Conservation (phyloP, 1,139 yeast genomes). For the Nakaseomyces nivariensis region DNA sequence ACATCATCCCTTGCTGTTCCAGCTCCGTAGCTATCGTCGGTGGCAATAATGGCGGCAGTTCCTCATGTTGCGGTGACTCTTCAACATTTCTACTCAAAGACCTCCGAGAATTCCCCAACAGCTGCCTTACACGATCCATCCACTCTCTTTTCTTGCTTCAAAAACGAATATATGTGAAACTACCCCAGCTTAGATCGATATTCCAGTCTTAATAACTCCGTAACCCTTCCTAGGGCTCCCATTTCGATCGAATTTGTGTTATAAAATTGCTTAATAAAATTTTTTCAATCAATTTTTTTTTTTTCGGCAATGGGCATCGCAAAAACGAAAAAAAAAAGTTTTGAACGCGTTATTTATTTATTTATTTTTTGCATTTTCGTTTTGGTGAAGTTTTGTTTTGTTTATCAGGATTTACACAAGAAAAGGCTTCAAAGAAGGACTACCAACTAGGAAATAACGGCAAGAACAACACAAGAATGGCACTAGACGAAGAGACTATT, state of each 20-base stretch:
- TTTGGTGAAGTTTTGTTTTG: no score
- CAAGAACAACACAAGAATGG: neutral
- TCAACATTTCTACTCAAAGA: neutral
- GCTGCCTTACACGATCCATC: slow-evolving; percentile 1
- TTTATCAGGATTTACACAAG: neutral
- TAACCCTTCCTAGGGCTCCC: no score
- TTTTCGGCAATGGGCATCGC: neutral
- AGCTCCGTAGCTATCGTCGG: neutral
- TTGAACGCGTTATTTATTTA: neutral
- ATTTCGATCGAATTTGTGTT: no score
- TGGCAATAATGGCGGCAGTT: neutral
- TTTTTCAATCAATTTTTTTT: neutral
- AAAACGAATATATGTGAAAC: no score
- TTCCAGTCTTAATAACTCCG: no score
- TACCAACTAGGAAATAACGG: no score
- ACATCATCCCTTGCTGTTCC: neutral
- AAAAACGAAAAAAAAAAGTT: neutral
- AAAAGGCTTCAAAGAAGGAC: neutral
- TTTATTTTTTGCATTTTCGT: no score
- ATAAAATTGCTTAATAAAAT: no score
- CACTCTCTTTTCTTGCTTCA: neutral
- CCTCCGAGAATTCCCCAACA: neutral
- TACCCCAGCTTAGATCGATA: no score
- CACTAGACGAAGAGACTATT: slow-evolving; percentile 20
- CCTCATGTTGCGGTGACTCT: no score